Conservation (phyloP, 257 asterid species). For the Solanum chiquidenum region DNA sequence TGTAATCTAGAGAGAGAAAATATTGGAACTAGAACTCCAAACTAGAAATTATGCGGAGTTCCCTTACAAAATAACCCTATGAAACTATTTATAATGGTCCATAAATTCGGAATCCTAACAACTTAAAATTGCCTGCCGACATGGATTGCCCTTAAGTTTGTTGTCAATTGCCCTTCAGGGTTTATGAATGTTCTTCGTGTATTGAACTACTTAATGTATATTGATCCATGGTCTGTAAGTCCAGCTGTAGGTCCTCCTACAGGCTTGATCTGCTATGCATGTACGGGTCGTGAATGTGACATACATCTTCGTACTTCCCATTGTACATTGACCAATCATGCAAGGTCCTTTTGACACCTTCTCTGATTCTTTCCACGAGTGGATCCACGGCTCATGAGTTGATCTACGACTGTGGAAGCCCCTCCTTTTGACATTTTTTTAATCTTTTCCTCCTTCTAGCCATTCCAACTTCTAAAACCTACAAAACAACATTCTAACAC, state of each 20-base stretch:
- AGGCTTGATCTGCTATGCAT: not conserved
- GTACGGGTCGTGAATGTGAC: not conserved
- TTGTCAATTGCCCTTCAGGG: not conserved
- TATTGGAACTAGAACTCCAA: not conserved
- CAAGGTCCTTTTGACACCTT: not conserved
- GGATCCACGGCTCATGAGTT: not conserved
- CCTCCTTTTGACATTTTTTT: not conserved
- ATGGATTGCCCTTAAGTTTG: not conserved
- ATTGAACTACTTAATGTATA: not conserved
- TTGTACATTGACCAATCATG: not conserved
- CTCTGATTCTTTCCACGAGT: not conserved
- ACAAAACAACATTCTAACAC: not conserved
- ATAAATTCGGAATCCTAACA: not conserved
- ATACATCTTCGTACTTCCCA: not conserved
- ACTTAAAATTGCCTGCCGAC: not conserved
- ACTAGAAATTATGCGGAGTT: not conserved
- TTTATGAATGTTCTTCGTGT: not conserved
- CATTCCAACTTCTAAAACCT: not conserved
- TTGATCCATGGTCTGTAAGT: not conserved
- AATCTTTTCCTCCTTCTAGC: not conserved
- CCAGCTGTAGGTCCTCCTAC: not conserved
- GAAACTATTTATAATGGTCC: not conserved
- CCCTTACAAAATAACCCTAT: not conserved
- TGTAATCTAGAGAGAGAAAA: not conserved
- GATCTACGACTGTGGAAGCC: not conserved